phyloP scores from a whole-genome alignment of 306 rosid genomes.

The Hippophae rhamnoides region DNA sequence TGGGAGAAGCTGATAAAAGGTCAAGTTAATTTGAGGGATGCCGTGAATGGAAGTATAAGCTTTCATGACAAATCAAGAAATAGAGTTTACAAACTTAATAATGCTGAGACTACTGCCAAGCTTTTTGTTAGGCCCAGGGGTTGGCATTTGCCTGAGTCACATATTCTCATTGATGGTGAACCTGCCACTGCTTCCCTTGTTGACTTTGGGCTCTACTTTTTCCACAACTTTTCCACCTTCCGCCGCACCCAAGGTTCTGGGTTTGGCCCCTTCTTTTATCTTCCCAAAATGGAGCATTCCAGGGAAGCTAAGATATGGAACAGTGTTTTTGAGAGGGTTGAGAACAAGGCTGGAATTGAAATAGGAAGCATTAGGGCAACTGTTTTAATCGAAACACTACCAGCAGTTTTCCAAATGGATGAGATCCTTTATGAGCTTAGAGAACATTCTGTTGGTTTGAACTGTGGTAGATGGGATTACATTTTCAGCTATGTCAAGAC shows the following conservation, averaged over 20 bases:
- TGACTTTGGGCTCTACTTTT: constrained; percentile 83
- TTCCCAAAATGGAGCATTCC: constrained; percentile 92
- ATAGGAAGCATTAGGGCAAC: constrained; percentile 89
- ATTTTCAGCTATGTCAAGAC: constrained; percentile 93
- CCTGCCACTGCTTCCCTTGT: constrained; percentile 80
- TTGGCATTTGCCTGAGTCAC: constrained; percentile 90
- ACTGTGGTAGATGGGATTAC: constrained; percentile 97
- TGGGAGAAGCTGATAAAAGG: constrained; percentile 91
- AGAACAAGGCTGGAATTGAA: constrained; percentile 61
- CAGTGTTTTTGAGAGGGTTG: constrained; percentile 76
- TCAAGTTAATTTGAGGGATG: constrained; percentile 81
- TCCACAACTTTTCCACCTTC: constrained; percentile 49
- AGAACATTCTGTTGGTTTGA: constrained; percentile 75
- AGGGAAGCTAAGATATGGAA: constrained; percentile 93
- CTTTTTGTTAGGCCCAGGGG: constrained; percentile 90
- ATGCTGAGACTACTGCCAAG: constrained; percentile 57
- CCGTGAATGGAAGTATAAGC: constrained; percentile 69
- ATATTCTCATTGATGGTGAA: constrained; percentile 75
- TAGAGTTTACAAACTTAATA: constrained; percentile 70
- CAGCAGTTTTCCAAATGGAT: constrained; percentile 88
- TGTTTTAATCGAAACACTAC: constrained; percentile 82
- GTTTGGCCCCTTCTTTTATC: constrained; percentile 87
- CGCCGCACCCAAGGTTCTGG: constrained; percentile 66
- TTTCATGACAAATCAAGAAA: constrained; percentile 69
- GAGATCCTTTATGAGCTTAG: constrained; percentile 84